phyloP scores from a whole-genome alignment of 2,329 filamentous ascomycete species.

The Ophiostoma quercus region DNA sequence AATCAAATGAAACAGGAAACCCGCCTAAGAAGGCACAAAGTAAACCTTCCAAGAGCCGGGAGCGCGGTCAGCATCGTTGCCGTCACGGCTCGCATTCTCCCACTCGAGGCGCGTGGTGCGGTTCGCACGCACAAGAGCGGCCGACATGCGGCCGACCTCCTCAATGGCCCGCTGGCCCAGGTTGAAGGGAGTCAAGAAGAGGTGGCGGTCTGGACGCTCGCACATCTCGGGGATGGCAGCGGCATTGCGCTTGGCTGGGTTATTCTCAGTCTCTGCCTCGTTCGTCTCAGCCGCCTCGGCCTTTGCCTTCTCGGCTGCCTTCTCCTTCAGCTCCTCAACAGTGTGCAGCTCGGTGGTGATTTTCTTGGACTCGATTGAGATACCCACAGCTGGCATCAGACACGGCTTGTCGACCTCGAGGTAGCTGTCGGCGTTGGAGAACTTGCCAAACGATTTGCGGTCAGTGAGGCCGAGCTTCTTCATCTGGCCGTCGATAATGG shows the following conservation, averaged over 20 bases:
- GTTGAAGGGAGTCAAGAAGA: conserved; percentile 50
- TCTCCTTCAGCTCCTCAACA: not conserved
- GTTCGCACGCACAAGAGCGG: conserved; percentile 20
- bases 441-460: conserved; percentile 40
- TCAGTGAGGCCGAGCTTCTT: conserved; percentile 37
- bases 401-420: conserved; percentile 43
- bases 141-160: conserved; percentile 23
- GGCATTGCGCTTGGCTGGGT: not conserved
- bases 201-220: conserved; percentile 41
- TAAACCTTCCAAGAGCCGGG: conserved; percentile 25
- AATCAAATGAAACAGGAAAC: not conserved
- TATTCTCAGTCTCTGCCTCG: not conserved
- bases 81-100: conserved; percentile 8
- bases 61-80: conserved; percentile 13
- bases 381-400: conserved; percentile 26
- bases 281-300: not conserved
- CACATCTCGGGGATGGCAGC: conserved; percentile 33
- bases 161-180: conserved; percentile 38
- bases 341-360: conserved; percentile 9
- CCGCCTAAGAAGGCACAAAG: not conserved
- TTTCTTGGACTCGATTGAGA: not conserved
- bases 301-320: not conserved
- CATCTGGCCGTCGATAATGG: conserved; percentile 34
- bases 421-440: conserved; percentile 36
- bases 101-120: conserved; percentile 11